Evolutionary conservation across 1,139 yeast genomes (phyloP).

Genomic region (Saccharomyces hybrid): DNA sequence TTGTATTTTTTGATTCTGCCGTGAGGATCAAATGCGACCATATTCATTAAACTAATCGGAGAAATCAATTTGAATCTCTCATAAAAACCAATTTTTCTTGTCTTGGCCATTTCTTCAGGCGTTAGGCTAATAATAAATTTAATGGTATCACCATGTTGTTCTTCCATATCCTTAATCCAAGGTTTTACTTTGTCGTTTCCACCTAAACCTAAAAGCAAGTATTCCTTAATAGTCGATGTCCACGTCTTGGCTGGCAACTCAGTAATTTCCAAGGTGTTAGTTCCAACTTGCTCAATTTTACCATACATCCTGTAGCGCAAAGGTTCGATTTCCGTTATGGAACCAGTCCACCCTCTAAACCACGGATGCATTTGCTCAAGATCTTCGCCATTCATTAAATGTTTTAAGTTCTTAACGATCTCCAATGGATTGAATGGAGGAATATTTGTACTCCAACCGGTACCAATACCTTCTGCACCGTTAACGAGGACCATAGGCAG

Average conservation of each 20-base stretch:
- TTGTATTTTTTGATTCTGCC: constrained; percentile 84
- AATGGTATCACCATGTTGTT: constrained; percentile 80
- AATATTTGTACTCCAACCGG: constrained; percentile 96
- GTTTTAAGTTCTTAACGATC: constrained; percentile 63
- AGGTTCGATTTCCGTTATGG: constrained; percentile 52
- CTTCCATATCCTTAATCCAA: constrained; percentile 94
- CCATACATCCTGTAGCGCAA: constrained; percentile 77
- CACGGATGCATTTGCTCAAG: constrained; percentile 78
- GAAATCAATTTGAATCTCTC: constrained; percentile 76
- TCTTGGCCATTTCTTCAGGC: constrained; percentile 76
- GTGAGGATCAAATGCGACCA: constrained; percentile 94
- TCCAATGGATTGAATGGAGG: constrained; percentile 89
- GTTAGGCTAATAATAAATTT: constrained; percentile 70
- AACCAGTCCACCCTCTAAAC: constrained; percentile 95
- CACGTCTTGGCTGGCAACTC: constrained; percentile 91
- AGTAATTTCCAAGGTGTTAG: constrained; percentile 75
- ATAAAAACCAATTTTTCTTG: constrained; percentile 64
- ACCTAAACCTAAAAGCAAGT: constrained; percentile 60
- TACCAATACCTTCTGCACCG: constrained; percentile 98
- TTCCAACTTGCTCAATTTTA: constrained; percentile 71
- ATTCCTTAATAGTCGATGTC: constrained; percentile 88
- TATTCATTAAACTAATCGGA: constrained; percentile 65
- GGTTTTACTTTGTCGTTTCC: constrained; percentile 66
- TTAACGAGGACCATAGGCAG: constrained; percentile 89
- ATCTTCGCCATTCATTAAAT: constrained; percentile 67